These are phyloP conservation scores for Cetradonia linearis DNA, from an alignment of 495 filamentous ascomycete genomes.

Conservation along the genomic window DNA sequence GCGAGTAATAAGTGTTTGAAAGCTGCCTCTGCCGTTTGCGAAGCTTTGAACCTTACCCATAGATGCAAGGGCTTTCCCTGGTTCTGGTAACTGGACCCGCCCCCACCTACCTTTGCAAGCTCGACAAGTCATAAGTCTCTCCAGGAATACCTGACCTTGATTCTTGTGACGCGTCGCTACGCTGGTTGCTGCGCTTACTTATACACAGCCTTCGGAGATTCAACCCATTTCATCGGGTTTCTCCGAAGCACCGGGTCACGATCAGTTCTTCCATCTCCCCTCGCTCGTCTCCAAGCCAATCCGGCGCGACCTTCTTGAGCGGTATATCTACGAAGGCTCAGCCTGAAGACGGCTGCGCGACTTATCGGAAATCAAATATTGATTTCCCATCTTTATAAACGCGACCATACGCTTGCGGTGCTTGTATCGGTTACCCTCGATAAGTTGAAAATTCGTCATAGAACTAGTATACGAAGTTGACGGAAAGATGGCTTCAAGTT, in stretches of 20 bases:
- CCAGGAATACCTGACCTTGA: not conserved
- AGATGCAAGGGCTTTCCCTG: not conserved
- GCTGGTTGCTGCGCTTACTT: constrained; percentile 2
- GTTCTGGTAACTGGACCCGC: not conserved
- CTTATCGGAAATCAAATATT: not conserved
- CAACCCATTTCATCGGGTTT: not conserved
- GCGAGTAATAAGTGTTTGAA: not conserved
- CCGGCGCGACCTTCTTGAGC: not conserved
- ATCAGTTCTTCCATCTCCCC: not conserved
- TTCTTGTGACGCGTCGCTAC: not conserved
- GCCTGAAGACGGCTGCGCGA: not conserved
- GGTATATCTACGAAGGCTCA: too few species aligned
- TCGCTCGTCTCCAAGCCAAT: not conserved
- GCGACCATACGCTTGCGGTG: not conserved
- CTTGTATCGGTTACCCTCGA: not conserved
- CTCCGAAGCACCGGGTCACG: not conserved
- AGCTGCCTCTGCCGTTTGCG: not conserved
- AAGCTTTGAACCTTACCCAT: constrained; percentile 1
- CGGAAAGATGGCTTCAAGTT: not conserved
- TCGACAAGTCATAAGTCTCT: not conserved
- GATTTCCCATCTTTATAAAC: not conserved
- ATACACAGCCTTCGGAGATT: not conserved
- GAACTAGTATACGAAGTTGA: not conserved
- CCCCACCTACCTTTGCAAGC: not conserved
- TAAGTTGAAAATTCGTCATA: not conserved